These are phyloP conservation scores for Tilletia setariae DNA, from an alignment of 1,284 basidiomycete species.

Conservation along the genomic window DNA sequence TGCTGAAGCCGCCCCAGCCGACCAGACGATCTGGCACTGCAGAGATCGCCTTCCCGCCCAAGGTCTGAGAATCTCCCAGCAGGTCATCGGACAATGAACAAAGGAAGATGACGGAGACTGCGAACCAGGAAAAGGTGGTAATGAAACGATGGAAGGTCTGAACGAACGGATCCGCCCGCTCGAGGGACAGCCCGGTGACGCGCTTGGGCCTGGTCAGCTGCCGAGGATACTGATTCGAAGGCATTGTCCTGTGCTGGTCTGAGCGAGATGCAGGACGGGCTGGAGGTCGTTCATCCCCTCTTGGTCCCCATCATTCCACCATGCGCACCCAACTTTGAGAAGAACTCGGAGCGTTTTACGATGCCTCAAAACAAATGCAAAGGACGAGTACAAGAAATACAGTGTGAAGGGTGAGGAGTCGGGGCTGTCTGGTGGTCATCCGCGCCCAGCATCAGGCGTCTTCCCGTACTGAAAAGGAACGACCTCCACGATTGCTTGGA, in stretches of 20 bases:
- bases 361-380: background rate
- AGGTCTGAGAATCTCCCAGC: background rate
- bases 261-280: too few species aligned
- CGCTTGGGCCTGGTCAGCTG: slow-evolving; percentile 12
- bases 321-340: too few species aligned
- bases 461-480: background rate
- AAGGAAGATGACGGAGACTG: slow-evolving; percentile 6
- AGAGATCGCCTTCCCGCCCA: background rate
- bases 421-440: too few species aligned
- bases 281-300: too few species aligned
- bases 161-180: slow-evolving; percentile 16
- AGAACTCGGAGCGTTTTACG: background rate
- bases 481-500: slow-evolving; percentile 13
- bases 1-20: background rate
- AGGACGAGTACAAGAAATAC: background rate
- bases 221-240: slow-evolving; percentile 20
- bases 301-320: too few species aligned
- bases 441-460: background rate
- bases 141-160: slow-evolving; percentile 16
- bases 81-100: slow-evolving; percentile 13
- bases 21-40: background rate
- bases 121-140: slow-evolving; percentile 10
- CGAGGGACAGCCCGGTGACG: background rate
- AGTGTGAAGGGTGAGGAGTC: too few species aligned
- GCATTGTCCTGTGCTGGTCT: slow-evolving; percentile 16